Evolutionary conservation across 257 asterid genomes (phyloP).

Genomic region (Scutellaria galericulata): DNA sequence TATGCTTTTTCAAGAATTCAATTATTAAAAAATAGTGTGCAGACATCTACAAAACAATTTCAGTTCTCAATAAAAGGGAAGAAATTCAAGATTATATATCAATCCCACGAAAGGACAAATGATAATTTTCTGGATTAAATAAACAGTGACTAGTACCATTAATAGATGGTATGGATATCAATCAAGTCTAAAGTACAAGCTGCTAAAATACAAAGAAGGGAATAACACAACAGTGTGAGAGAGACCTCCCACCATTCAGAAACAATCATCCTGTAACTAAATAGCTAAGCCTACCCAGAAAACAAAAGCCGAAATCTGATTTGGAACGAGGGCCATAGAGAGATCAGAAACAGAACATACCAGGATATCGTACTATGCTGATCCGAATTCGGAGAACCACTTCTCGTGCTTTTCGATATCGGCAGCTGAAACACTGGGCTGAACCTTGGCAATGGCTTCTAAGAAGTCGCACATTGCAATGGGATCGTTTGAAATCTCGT

Average conservation of each 20-base stretch:
- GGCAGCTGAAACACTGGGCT: constrained; percentile 91
- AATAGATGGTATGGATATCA: constrained; percentile 24
- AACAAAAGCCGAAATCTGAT: neutral
- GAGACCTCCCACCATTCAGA: constrained; percentile 28
- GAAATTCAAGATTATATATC: neutral
- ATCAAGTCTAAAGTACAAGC: constrained; percentile 20
- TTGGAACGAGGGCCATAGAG: neutral
- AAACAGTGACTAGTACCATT: constrained; percentile 26
- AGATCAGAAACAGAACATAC: neutral
- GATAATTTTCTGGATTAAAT: neutral
- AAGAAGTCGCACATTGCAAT: constrained; percentile 92
- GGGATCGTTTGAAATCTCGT: constrained; percentile 90
- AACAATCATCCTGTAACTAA: constrained; percentile 10
- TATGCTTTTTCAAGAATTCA: too few species aligned
- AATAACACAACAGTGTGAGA: constrained; percentile 1
- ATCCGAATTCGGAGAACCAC: constrained; percentile 94
- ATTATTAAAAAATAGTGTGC: neutral
- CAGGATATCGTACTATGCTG: constrained; percentile 53
- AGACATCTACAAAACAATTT: too few species aligned
- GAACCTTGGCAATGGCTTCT: constrained; percentile 90
- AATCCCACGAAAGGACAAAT: too few species aligned
- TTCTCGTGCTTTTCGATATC: constrained; percentile 95
- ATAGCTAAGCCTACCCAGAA: neutral
- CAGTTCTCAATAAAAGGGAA: neutral
- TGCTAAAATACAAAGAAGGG: too few species aligned